Conservation (phyloP, 2,329 filamentous ascomycete species). For the Stachybotrys echinatus region DNA sequence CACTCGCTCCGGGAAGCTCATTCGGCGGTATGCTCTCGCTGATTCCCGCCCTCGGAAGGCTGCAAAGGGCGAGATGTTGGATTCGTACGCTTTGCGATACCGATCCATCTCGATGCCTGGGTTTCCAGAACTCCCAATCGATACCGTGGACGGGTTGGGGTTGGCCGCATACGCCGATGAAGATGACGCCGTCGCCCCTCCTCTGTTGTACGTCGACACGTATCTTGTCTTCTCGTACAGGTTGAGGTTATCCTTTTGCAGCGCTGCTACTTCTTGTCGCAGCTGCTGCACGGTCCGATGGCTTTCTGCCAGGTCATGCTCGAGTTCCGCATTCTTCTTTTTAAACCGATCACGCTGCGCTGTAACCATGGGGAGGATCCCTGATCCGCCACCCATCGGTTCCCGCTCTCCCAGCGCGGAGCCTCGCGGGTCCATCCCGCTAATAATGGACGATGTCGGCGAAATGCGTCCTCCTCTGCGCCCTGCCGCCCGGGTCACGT, state of each 20-base stretch:
- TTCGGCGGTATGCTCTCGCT: slow-evolving; percentile 82
- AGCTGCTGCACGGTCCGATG: slow-evolving; percentile 80
- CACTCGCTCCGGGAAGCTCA: slow-evolving; percentile 85
- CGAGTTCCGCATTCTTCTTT: slow-evolving; percentile 86
- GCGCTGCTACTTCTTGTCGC: slow-evolving; percentile 80
- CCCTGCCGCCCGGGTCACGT: slow-evolving; percentile 58
- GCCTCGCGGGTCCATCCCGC: slow-evolving; percentile 74
- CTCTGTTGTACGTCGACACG: slow-evolving; percentile 85
- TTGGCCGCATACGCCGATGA: slow-evolving; percentile 63
- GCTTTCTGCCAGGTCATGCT: slow-evolving; percentile 80
- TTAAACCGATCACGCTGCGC: slow-evolving; percentile 98
- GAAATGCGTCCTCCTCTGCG: slow-evolving; percentile 68
- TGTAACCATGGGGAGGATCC: slow-evolving; percentile 96
- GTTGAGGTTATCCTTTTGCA: slow-evolving; percentile 94
- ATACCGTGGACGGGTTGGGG: slow-evolving; percentile 70
- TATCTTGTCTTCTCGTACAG: slow-evolving; percentile 98
- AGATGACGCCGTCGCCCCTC: slow-evolving; percentile 53
- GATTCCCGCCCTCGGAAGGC: slow-evolving; percentile 93
- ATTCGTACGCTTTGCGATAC: slow-evolving; percentile 90
- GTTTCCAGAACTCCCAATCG: slow-evolving; percentile 47
- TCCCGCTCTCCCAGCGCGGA: slow-evolving; percentile 45
- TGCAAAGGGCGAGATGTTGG: slow-evolving; percentile 91
- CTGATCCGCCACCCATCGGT: slow-evolving; percentile 68
- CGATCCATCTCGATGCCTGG: slow-evolving; percentile 71
- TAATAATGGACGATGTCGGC: slow-evolving; percentile 96